Base-by-base conservation (phyloP, 768 basidiomycete species). In the Rhodotorula sphaerocarpa region DNA sequence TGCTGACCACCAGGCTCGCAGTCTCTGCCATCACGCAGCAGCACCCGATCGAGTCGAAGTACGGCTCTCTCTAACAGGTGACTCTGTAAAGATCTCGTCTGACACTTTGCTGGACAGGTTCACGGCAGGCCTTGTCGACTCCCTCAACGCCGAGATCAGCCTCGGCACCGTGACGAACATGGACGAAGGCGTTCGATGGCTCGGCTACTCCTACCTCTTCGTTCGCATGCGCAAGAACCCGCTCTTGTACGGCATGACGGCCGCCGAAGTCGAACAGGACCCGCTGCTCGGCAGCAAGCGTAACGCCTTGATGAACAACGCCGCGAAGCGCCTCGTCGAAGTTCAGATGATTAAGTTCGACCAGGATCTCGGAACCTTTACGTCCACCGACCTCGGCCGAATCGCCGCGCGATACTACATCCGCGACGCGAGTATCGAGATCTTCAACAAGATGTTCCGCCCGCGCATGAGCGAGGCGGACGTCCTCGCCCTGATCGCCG, bases 321-420 rank as follows among this genome's bases (percentile, higher is more conserved):
- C 90, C 2, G 88, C 88, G 10, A 75, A 78, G 42, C 81, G 78
- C 61, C 82, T 99, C 3, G 79, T 83, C 28, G 78, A 82, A 33
- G 79, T 83, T 18, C 79, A 81, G 44, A 99, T 99, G 95, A 85
- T 96, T 55, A 79, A 82, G 48, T 87, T 84, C 71, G 84, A 90
- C 70, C 74, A 77, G 41, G 73, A 74, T 1, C 80, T 78, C 7
- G 83, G 82, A 18, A 76, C 80, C 3, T 84, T 95, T 59, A 77
- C 80, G 4, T 83, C 86, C 68, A 89, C 87, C n/a, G 92, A 95
- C 67, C 76, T 93, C 4, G 95, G 95, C n/a, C 79, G 90, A 67
- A 92, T 97, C 70, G 91, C 95, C 0, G 90, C 93, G 7, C 92
- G 87, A 75, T 99, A 95, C 75, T 99, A 97, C 75, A 87, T 99